A percentile compares a stretch with the other conserved stretches of the same genome.
Evolutionary conservation across 495 filamentous ascomycete species (phyloP).

Genomic region (Staphylotrichum longicolle): DNA sequence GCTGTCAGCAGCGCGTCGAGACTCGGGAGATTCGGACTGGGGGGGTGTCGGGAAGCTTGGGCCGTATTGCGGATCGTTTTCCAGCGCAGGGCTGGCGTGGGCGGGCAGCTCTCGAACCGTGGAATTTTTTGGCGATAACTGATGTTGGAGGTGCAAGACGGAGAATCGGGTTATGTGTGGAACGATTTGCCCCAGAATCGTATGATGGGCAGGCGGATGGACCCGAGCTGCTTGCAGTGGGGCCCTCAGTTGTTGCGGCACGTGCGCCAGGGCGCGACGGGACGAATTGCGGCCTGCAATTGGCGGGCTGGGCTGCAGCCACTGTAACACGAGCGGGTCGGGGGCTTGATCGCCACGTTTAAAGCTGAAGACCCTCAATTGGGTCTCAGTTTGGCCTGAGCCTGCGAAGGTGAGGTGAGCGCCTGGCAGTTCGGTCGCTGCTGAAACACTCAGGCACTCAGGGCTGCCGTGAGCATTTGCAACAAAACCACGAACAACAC

Average conservation of each 20-base stretch:
- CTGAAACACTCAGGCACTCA: too few species aligned
- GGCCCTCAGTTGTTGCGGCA: background rate
- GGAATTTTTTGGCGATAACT: conserved; percentile 7
- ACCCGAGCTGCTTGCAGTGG: conserved; percentile 12
- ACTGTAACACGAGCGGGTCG: background rate
- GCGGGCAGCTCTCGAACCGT: background rate
- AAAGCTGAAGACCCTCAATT: too few species aligned
- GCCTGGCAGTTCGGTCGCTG: too few species aligned
- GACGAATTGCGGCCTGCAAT: background rate
- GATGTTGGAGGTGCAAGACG: conserved; percentile 19
- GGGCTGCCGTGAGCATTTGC: too few species aligned
- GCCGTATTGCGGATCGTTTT: conserved; percentile 11
- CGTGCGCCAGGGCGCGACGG: conserved; percentile 1
- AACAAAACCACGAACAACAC: too few species aligned
- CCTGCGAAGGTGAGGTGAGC: too few species aligned
- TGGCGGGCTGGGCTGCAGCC: background rate
- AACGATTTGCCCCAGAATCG: conserved; percentile 33
- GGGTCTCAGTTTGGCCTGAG: too few species aligned
- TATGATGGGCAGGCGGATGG: conserved; percentile 29
- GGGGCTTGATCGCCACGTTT: too few species aligned
- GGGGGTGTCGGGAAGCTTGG: conserved; percentile 5
- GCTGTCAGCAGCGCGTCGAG: background rate
- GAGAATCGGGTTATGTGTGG: conserved; percentile 31
- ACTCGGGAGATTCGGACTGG: background rate
- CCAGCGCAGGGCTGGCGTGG: conserved; percentile 11